These are phyloP conservation scores for Euphorbia lathyris DNA, from an alignment of 345 rosid species.

Conservation along the genomic window DNA sequence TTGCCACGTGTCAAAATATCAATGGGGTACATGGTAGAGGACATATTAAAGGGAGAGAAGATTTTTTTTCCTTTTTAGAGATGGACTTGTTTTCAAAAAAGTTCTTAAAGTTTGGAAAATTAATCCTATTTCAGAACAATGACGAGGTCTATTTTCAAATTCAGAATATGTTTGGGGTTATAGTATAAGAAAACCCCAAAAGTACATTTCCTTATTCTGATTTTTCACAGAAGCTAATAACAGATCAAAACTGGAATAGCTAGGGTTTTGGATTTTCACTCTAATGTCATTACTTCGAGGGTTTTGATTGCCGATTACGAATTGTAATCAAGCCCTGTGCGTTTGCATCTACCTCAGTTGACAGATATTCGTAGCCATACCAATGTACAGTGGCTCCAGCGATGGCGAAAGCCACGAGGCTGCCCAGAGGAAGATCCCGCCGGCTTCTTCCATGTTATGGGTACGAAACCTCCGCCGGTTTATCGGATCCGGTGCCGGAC, in stretches of 20 bases:
- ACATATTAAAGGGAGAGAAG: no score
- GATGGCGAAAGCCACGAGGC: conserved; percentile 90
- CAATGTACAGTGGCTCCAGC: conserved; percentile 92
- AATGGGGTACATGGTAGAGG: no score
- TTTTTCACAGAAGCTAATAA: conserved; percentile 1
- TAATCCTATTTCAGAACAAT: neutral
- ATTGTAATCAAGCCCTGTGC: conserved; percentile 10
- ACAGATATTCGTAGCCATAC: conserved; percentile 4
- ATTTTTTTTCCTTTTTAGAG: no score
- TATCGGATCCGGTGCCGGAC: conserved; percentile 95
- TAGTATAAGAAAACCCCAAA: neutral
- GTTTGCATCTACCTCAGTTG: conserved; percentile 5
- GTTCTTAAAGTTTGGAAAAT: neutral
- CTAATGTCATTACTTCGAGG: neutral
- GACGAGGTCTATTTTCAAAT: neutral
- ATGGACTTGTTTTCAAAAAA: neutral
- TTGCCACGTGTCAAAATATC: no score
- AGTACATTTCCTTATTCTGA: neutral
- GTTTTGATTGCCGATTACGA: conserved; percentile 4
- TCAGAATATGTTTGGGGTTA: neutral
- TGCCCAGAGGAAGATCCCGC: conserved; percentile 85
- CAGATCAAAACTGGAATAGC: conserved; percentile 9
- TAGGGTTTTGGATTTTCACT: conserved; percentile 23
- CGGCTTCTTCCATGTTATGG: conserved; percentile 94
- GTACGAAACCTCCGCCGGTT: conserved; percentile 87